A percentile compares a stretch with the other conserved stretches of the same genome.
Evolutionary conservation across 257 asterid genomes (phyloP).

Genomic region (Solanum lycopersicoides): DNA sequence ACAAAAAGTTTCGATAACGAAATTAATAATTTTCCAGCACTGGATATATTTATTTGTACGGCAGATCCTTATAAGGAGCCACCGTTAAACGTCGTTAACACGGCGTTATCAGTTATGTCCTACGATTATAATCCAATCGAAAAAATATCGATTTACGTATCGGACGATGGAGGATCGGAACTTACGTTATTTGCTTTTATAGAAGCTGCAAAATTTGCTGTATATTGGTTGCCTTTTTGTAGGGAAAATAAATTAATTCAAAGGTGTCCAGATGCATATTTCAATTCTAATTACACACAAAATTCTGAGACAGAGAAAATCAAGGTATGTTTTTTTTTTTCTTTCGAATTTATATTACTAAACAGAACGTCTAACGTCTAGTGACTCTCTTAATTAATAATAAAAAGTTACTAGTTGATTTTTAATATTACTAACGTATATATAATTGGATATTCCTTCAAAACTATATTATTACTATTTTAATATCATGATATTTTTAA

Average conservation of each 20-base stretch:
- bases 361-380: not conserved
- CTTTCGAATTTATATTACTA: not conserved
- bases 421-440: not conserved
- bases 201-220: conserved; percentile 70
- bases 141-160: conserved; percentile 57
- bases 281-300: conserved; percentile 17
- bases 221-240: conserved; percentile 61
- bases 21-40: conserved; percentile 32
- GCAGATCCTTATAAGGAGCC: conserved; percentile 78
- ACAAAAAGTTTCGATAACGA: not conserved
- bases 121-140: conserved; percentile 65
- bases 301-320: conserved; percentile 12
- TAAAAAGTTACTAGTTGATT: not conserved
- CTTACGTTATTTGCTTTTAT: conserved; percentile 58
- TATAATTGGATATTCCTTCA: not conserved
- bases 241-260: conserved; percentile 36
- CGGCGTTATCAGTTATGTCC: conserved; percentile 73
- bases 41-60: conserved; percentile 70
- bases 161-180: conserved; percentile 79
- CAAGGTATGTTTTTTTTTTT: conserved; percentile 27
- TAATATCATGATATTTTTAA: not conserved
- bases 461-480: not conserved
- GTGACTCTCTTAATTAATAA: not conserved
- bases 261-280: conserved; percentile 52
- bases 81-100: conserved; percentile 47